Evolutionary conservation across 352 stramenopile genomes (phyloP), one percentile per base, ranked within the genome.

Genomic region (Globisporangium nagaii): DNA sequence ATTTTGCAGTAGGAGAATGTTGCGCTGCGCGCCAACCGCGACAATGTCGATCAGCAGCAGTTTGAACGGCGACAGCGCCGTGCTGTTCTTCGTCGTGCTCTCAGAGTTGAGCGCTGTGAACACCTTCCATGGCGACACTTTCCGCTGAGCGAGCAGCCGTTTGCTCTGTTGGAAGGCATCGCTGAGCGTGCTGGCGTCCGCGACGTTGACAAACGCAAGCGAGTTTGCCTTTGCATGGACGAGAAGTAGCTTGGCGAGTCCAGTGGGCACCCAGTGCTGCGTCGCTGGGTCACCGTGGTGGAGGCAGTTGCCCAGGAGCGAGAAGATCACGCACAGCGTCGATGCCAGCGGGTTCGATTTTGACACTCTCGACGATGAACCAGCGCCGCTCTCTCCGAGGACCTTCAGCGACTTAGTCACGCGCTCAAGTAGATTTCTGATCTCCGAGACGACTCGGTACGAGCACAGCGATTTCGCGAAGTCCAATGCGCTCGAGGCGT

Each of bases 301-400:
- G 13, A 84, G 47, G 42, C 58, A 70, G 49, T 84, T 80, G 15
- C 73, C 63, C 1, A 84, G 51, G 35, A 61, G 70, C 17, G 67
- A 39, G 2, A 66, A 36, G 15, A 47, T 54, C 15, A 63, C 62
- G 20, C 46, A 68, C 25, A 73, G 37, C 19, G 56, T 67, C 11
- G 58, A 50, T 6, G 66, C 41, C 3, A 68, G 51, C 10, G 51
- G 39, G 15, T 68, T 55, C 2, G 68, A 54, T n/a, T 52, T 70
- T 47, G 39, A 55, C 12, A n/a, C n/a, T n/a, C 20, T 24, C 43
- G n/a, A 17, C 31, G 7, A 32, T 53, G 63, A 3, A 39, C 57
- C 41, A 2, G 52, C 46, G 12, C 55, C 59, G 6, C 60, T 61
- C 40, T 71, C 61, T 11, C 70, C 72, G 13, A 72, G 20, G 0